Evolutionary conservation across 2,329 filamentous ascomycete genomes (phyloP), one percentile per base, ranked within the genome.

Genomic region (Penicillium sclerotiorum): DNA sequence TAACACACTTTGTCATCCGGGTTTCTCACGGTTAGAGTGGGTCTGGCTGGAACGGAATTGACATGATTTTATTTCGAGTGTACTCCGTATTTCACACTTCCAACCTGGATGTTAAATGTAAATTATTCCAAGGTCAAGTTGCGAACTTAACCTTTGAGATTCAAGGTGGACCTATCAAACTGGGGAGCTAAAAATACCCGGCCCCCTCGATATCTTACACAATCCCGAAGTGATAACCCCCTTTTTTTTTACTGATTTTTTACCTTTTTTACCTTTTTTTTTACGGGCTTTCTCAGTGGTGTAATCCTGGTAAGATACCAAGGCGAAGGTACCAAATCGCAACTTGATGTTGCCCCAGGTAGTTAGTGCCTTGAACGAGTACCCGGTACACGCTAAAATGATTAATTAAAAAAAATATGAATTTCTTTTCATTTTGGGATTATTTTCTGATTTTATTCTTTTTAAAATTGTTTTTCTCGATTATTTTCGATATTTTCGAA

Each of bases 51-150:
- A 46, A 39, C 44, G 18, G 33, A 17, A 20, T 30, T 33, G 32
- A 28, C 8, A 36, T 15, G 11, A 28, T 27, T 8, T 38, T 46
- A 27, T 38, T 32, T 28, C 17, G 12, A n/a, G n/a, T 46, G 11
- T 22, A 21, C 13, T 46, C 30, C 38, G 12, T 18, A 9, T 33
- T 32, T 21, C 18, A n/a, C n/a, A n/a, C 18, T 46, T 32, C 13
- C 37, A n/a, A 39, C 38, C 49, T 43, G 43, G 52, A 53, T 60
- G 53, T 45, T 46, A 59, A 58, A 55, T 55, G 52, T 49, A 45
- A 47, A 47, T 23, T n/a, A 23, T 38, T 36, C 44, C n/a, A n/a
- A 52, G 41, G 45, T 52, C 44, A 47, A 36, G 52, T 52, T 50
- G 49, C 42, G 49, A 52, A 55, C 44, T 46, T 43, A 44, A 52